Evolutionary conservation across 371 early-diverging fungal species (phyloP).

Genomic region (Mortierella sp.): DNA sequence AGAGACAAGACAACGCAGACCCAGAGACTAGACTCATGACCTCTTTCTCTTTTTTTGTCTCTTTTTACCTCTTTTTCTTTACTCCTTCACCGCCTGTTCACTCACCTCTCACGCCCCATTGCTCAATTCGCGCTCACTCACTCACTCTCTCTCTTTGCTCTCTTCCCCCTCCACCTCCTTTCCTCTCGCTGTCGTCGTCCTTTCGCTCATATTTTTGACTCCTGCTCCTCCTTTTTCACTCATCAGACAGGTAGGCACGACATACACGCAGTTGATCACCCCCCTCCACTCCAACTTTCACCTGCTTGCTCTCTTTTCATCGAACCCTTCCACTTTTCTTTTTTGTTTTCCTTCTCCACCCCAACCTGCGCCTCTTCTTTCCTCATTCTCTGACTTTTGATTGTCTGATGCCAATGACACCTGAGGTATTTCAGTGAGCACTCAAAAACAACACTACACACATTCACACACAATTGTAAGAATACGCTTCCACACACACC

Average conservation of each 20-base stretch:
- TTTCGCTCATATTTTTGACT: not conserved
- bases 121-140: not conserved
- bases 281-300: not conserved
- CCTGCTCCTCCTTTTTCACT: not conserved
- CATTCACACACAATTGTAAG: too few species aligned
- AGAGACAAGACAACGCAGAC: not conserved
- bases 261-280: not conserved
- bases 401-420: not conserved
- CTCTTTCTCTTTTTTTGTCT: not conserved
- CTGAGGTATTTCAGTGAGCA: constrained; percentile 17
- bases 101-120: not conserved
- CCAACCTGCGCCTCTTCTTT: not conserved
- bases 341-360: not conserved
- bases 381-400: not conserved
- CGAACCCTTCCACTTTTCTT: not conserved
- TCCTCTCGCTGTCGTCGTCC: not conserved
- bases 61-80: too few species aligned
- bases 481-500: not conserved
- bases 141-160: not conserved
- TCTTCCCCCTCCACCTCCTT: not conserved
- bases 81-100: not conserved
- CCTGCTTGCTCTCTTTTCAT: constrained; percentile 1
- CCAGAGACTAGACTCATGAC: constrained; percentile 15
- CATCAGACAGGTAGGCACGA: not conserved
- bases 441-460: too few species aligned